phyloP scores from a whole-genome alignment of 495 filamentous ascomycete species.

The Penicillium manginii region DNA sequence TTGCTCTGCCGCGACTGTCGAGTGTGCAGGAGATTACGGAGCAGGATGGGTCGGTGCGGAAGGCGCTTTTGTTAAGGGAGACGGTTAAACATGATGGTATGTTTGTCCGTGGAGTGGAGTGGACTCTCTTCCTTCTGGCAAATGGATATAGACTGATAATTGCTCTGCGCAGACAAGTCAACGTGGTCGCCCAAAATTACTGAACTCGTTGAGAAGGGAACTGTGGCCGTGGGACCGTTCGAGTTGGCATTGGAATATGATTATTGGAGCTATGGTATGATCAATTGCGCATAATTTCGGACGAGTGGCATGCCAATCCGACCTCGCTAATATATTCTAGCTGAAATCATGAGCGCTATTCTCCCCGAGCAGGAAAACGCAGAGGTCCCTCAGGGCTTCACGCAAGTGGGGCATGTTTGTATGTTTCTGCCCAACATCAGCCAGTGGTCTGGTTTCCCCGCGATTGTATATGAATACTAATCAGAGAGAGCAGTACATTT shows the following conservation, averaged over 20 bases:
- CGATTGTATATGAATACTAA: neutral
- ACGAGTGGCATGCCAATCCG: neutral
- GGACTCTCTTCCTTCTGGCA: no score
- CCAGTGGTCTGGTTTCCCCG: neutral
- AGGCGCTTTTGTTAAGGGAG: conserved; percentile 76
- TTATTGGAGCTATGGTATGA: conserved; percentile 80
- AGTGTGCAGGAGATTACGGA: conserved; percentile 55
- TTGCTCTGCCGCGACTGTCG: conserved; percentile 63
- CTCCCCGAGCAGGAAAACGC: conserved; percentile 69
- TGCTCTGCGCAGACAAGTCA: conserved; percentile 59
- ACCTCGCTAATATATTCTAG: conserved; percentile 40
- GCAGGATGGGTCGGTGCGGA: conserved; percentile 57
- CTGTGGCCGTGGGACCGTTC: conserved; percentile 72
- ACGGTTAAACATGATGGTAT: conserved; percentile 69
- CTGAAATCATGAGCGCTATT: conserved; percentile 79
- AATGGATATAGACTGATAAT: neutral
- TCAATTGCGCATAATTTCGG: neutral
- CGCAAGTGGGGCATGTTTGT: conserved; percentile 85
- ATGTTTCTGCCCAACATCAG: conserved; percentile 31
- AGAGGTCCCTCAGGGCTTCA: conserved; percentile 86
- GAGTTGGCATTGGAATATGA: conserved; percentile 77
- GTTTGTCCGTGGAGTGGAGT: conserved; percentile 5
- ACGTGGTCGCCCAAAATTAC: conserved; percentile 75
- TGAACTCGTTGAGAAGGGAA: conserved; percentile 66
- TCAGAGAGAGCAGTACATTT: conserved; percentile 65